A percentile compares a stretch with the other conserved stretches of the same genome.
phyloP scores from a whole-genome alignment of 75 land plant species.

The Chamaecyparis obtusa region DNA sequence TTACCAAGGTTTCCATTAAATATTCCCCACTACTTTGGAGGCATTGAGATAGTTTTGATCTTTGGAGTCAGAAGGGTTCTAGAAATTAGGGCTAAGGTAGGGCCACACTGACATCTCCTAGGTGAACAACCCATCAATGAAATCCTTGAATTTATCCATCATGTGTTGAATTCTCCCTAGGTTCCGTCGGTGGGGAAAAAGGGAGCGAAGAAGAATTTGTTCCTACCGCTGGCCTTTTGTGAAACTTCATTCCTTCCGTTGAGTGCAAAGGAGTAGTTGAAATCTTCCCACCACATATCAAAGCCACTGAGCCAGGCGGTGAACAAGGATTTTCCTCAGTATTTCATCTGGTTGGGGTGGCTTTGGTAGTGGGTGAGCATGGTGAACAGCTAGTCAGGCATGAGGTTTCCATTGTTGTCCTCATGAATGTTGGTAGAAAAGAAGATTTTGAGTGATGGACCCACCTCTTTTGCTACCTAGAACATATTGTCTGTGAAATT shows the following conservation, averaged over 20 bases:
- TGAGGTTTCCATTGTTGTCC: neutral
- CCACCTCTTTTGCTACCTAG: neutral
- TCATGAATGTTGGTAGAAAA: slow-evolving; percentile 23
- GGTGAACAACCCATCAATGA: too few species aligned
- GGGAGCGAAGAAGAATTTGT: slow-evolving; percentile 15
- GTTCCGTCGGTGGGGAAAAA: slow-evolving; percentile 11
- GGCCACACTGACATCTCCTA: too few species aligned
- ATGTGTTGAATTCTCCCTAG: neutral
- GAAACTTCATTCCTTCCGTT: slow-evolving; percentile 10
- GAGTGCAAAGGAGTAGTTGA: neutral
- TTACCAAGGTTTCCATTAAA: too few species aligned
- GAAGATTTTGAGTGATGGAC: slow-evolving; percentile 17
- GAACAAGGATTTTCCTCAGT: too few species aligned
- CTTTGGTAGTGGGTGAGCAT: slow-evolving; percentile 16
- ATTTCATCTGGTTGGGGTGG: slow-evolving; percentile 14
- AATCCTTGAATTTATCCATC: neutral
- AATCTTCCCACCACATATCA: too few species aligned
- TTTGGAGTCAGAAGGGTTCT: too few species aligned
- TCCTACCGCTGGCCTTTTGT: too few species aligned
- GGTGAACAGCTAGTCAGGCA: neutral
- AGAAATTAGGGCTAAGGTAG: too few species aligned
- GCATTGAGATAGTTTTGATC: too few species aligned
- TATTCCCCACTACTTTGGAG: too few species aligned
- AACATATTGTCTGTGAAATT: too few species aligned
- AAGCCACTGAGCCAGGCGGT: too few species aligned